These are phyloP conservation scores for Eleusine coracana DNA, from an alignment of 176 grass and related monocot species.

Conservation along the genomic window DNA sequence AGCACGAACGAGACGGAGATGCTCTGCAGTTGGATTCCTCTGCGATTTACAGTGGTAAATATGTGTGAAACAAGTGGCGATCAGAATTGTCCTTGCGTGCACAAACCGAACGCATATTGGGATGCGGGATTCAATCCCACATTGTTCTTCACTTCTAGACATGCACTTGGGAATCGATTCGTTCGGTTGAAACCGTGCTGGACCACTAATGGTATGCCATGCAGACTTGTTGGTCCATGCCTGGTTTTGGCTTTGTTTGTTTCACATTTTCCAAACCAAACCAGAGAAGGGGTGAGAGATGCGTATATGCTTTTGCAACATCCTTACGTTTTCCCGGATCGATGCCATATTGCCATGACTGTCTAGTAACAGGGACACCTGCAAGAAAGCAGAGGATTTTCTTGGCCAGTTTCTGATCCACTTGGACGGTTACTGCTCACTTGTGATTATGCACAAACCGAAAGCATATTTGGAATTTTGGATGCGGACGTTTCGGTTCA, in stretches of 20 bases:
- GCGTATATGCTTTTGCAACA: neutral
- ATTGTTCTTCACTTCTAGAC: neutral
- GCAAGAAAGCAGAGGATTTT: slow-evolving; percentile 2
- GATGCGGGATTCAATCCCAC: neutral
- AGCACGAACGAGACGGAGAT: neutral
- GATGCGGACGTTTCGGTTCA: neutral
- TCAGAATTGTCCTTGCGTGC: neutral
- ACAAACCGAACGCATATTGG: neutral
- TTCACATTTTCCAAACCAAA: slow-evolving; percentile 17
- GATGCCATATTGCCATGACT: neutral
- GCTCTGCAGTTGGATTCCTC: slow-evolving; percentile 1
- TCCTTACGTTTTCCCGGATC: neutral
- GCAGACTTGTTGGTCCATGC: no score
- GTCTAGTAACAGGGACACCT: neutral
- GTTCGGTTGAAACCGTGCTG: neutral
- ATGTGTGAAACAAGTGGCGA: neutral
- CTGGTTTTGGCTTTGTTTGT: slow-evolving; percentile 5
- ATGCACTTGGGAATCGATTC: neutral
- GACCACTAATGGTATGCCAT: neutral
- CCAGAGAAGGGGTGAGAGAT: neutral
- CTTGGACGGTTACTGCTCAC: neutral
- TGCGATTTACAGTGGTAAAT: neutral
- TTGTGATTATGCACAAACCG: neutral
- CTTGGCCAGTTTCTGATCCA: neutral
- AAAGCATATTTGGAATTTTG: neutral